Percentiles rank a stretch among this genome's conserved stretches.
Conservation (phyloP, 2,329 filamentous ascomycete genomes). For the Aspergillus proliferans region DNA sequence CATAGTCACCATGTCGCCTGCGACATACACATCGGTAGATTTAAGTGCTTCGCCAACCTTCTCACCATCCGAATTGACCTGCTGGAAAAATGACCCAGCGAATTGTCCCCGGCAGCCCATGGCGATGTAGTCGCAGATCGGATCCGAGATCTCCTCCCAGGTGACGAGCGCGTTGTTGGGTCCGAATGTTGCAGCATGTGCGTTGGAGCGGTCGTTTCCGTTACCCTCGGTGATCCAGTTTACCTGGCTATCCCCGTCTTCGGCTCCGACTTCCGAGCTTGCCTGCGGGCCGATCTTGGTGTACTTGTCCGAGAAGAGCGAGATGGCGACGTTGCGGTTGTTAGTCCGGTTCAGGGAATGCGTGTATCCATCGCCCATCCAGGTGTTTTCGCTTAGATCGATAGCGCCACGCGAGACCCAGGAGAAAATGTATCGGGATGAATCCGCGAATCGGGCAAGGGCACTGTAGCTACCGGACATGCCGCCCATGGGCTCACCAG, state of each 20-base stretch:
- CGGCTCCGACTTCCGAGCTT: constrained; percentile 47
- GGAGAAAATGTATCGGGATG: constrained; percentile 53
- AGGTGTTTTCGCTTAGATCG: constrained; percentile 49
- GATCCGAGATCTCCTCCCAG: constrained; percentile 56
- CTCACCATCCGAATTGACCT: constrained; percentile 47
- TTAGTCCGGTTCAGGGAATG: constrained; percentile 48
- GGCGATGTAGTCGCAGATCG: constrained; percentile 50
- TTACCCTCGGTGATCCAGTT: constrained; percentile 52
- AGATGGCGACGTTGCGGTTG: constrained; percentile 55
- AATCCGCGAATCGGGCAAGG: constrained; percentile 49
- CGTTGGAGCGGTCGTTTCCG: constrained; percentile 52
- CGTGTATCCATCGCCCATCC: constrained; percentile 55
- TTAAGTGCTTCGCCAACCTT: constrained; percentile 48
- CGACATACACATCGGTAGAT: constrained; percentile 51
- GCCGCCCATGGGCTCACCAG: constrained; percentile 56
- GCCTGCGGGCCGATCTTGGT: constrained; percentile 51
- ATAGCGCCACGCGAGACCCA: constrained; percentile 58
- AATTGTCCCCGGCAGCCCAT: constrained; percentile 57
- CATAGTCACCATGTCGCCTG: constrained; percentile 58
- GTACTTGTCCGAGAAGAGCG: constrained; percentile 53
- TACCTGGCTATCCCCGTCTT: constrained; percentile 52
- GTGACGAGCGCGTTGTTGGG: constrained; percentile 48
- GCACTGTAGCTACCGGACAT: constrained; percentile 58
- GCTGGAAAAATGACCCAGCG: constrained; percentile 55
- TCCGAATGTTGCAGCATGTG: constrained; percentile 53